Conservation (phyloP, 2,329 filamentous ascomycete genomes). For the Venturia nashicola region DNA sequence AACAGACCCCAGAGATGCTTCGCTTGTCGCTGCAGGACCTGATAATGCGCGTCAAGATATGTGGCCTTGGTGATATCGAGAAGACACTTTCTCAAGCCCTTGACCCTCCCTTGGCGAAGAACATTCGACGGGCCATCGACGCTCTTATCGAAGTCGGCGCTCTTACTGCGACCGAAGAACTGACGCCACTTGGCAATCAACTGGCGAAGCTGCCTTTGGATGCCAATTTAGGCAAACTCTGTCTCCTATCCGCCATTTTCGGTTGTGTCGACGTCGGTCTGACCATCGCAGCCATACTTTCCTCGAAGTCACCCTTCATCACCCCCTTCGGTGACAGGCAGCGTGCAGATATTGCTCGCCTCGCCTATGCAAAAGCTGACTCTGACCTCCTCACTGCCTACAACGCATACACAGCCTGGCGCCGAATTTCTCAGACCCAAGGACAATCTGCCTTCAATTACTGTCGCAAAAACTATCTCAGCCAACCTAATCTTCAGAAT, state of each 20-base stretch:
- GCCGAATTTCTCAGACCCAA: conserved; percentile 60
- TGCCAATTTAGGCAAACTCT: conserved; percentile 87
- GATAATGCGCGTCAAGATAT: conserved; percentile 93
- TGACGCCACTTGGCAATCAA: conserved; percentile 78
- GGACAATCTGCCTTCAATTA: conserved; percentile 71
- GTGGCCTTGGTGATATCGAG: conserved; percentile 87
- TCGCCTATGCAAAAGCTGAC: conserved; percentile 70
- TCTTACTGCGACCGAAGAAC: conserved; percentile 64
- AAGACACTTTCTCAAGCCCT: conserved; percentile 77
- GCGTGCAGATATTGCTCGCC: conserved; percentile 68
- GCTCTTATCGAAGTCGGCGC: conserved; percentile 88
- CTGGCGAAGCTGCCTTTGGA: conserved; percentile 83
- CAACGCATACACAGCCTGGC: conserved; percentile 88
- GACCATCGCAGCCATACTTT: conserved; percentile 84
- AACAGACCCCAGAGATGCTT: conserved; percentile 94
- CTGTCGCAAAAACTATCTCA: conserved; percentile 90
- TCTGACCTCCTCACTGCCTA: conserved; percentile 89
- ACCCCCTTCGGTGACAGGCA: conserved; percentile 72
- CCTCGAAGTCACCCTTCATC: conserved; percentile 88
- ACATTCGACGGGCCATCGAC: conserved; percentile 85
- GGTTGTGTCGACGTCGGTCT: conserved; percentile 84
- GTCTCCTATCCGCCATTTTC: conserved; percentile 76
- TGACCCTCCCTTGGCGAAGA: conserved; percentile 81
- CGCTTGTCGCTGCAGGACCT: conserved; percentile 88
- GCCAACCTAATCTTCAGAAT: conserved; percentile 73